phyloP scores from a whole-genome alignment of 2,329 filamentous ascomycete genomes.

The Colletotrichum sp. region DNA sequence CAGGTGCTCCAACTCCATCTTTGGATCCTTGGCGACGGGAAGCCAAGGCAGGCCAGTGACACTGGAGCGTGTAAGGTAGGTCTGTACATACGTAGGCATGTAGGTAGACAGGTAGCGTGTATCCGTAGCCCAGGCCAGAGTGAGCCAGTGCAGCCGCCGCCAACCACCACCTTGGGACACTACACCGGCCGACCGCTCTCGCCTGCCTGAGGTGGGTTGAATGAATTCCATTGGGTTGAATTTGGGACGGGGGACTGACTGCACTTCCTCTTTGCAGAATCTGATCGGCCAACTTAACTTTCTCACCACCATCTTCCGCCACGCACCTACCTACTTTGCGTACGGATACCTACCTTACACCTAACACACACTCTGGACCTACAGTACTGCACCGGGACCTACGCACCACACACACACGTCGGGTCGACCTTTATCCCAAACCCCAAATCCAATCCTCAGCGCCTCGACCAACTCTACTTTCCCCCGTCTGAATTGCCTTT shows the following conservation, averaged over 20 bases:
- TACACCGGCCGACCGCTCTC: background rate
- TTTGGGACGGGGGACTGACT: background rate
- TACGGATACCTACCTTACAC: background rate
- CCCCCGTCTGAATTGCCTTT: background rate
- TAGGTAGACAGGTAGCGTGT: background rate
- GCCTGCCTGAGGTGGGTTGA: background rate
- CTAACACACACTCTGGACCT: background rate
- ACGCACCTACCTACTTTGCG: background rate
- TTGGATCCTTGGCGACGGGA: conserved; percentile 15
- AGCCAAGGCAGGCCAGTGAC: background rate
- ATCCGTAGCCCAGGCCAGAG: background rate
- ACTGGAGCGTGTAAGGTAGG: background rate
- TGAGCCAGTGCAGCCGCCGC: background rate
- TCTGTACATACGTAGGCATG: background rate
- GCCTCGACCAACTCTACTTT: background rate
- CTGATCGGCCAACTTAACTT: conserved; percentile 10
- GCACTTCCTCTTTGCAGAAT: conserved; percentile 10
- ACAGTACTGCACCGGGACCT: background rate
- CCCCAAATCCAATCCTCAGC: background rate
- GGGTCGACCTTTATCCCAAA: background rate
- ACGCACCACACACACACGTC: background rate
- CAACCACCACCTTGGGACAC: conserved; percentile 12
- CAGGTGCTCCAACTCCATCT: conserved; percentile 10
- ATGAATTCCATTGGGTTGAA: background rate
- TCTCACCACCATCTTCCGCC: conserved; percentile 5